phyloP scores from a whole-genome alignment of 352 stramenopile species.

The Globisporangium parvum region DNA sequence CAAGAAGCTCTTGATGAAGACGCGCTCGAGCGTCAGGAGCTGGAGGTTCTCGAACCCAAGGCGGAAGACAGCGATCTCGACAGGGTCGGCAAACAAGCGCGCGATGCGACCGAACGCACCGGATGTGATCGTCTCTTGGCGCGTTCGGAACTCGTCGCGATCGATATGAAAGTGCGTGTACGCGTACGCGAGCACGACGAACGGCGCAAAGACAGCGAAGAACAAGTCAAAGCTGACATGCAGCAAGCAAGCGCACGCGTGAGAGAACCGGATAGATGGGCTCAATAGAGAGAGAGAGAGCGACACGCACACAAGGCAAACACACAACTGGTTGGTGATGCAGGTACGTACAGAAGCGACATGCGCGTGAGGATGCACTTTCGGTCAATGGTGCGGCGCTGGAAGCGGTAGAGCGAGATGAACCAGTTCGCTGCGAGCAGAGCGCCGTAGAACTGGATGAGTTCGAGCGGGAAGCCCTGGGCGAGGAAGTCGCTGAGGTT shows the following conservation, averaged over 20 bases:
- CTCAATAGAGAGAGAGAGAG: no score
- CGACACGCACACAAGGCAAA: neutral
- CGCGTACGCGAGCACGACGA: conserved; percentile 18
- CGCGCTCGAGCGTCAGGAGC: conserved; percentile 10
- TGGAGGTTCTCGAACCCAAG: conserved; percentile 15
- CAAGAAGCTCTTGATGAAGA: conserved; percentile 15
- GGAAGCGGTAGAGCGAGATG: conserved; percentile 26
- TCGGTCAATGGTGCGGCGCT: conserved; percentile 7
- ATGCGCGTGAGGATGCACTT: conserved; percentile 14
- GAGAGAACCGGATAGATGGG: no score
- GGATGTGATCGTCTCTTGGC: conserved; percentile 4
- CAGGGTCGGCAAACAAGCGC: conserved; percentile 20
- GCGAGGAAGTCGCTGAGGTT: conserved; percentile 15
- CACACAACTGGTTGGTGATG: no score
- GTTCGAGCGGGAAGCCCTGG: conserved; percentile 19
- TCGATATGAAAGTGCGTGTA: conserved; percentile 21
- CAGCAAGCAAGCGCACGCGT: no score
- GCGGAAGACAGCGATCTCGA: conserved; percentile 17
- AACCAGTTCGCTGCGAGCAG: conserved; percentile 18
- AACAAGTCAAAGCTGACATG: conserved; percentile 18
- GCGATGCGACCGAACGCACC: conserved; percentile 16
- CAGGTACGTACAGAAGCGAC: conserved; percentile 11
- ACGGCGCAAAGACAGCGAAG: conserved; percentile 24
- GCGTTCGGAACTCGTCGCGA: conserved; percentile 7
- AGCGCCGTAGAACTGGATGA: conserved; percentile 19